These are phyloP conservation scores for Cubamyces lactineus DNA, from an alignment of 768 basidiomycete genomes.

Conservation along the genomic window DNA sequence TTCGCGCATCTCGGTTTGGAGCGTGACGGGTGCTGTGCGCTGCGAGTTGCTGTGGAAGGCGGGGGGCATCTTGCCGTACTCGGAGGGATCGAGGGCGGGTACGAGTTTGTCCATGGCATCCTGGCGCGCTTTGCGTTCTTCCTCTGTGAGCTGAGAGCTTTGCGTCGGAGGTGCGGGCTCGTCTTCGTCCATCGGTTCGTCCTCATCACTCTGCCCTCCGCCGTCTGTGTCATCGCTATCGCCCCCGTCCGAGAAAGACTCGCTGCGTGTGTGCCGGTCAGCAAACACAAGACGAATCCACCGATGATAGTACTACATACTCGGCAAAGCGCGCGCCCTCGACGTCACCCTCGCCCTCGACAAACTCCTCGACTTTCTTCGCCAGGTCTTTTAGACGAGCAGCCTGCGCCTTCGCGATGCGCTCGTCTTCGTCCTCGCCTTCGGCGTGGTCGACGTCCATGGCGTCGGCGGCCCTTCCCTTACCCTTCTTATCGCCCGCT, in stretches of 20 bases:
- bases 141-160: conserved; percentile 6
- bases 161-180: conserved; percentile 27
- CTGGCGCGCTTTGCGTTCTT: conserved; percentile 47
- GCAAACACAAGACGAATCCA: background rate
- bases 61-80: conserved; percentile 88
- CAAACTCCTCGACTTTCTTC: conserved; percentile 84
- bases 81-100: conserved; percentile 72
- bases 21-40: conserved; percentile 52
- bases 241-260: conserved; percentile 67
- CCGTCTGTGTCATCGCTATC: conserved; percentile 47
- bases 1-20: conserved; percentile 47
- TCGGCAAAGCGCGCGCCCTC: conserved; percentile 91
- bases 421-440: conserved; percentile 49
- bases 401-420: conserved; percentile 65
- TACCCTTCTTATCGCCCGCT: conserved; percentile 22
- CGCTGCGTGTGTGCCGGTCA: conserved; percentile 46
- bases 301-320: conserved; percentile 49
- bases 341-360: conserved; percentile 86
- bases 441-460: conserved; percentile 56
- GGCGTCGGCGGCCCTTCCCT: conserved; percentile 31
- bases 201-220: conserved; percentile 28
- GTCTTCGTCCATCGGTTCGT: conserved; percentile 44
- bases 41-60: conserved; percentile 74
- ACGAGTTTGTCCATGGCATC: conserved; percentile 82
- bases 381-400: conserved; percentile 75